Base-by-base conservation (phyloP, 2,329 filamentous ascomycete species). In the Raffaelea ambrosiae region DNA sequence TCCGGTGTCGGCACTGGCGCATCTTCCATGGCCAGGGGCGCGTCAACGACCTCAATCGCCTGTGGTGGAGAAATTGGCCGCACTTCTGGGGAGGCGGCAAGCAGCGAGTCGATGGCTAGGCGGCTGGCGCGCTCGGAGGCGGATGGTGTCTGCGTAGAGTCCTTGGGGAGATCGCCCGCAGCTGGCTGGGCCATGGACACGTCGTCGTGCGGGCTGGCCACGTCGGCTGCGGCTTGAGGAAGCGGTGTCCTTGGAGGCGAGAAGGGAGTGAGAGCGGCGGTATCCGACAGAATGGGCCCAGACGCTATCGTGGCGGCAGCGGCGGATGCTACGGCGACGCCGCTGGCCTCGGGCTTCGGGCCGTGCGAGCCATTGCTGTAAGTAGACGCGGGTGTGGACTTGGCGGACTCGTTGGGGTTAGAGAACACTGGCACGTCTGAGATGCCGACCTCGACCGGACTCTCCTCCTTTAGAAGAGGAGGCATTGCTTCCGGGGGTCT, bases 381-480 rank as follows among this genome's bases (percentile, higher is more conserved):
- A 16, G 49, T 48, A 8, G 51, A 50, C 3, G 46, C 44, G 2
- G 50, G 48, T 13, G 50, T 52, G 1, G 50, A 49, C 26, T 51
- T 47, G 16, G 43, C 45, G 4, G 51, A 50, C n/a, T 43, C 41
- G 40, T 35, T 49, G 20, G 49, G 14, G 13, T 16, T 47, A 11
- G 46, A 29, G 14, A 52, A 53, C 14, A 45, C 40, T 4, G 51
- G 48, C 16, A 52, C 18, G 22, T 49, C 52, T 4, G 51, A 51
- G 16, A 55, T 40, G 38, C 46, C 51, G 19, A 43, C 46, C 2
- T 44, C 53, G 21, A 40, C 44, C 8, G 50, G 51, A 40, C 49
- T 49, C 48, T 55, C 53, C 45, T 55, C 51, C 43, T 54, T 55
- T 31, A 53, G 31, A 7, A 29, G 26, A 29, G 49, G 43, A 11